A percentile compares a stretch with the other conserved stretches of the same genome.
Conservation (phyloP, 352 stramenopile species). For the Pythium monospermum region DNA sequence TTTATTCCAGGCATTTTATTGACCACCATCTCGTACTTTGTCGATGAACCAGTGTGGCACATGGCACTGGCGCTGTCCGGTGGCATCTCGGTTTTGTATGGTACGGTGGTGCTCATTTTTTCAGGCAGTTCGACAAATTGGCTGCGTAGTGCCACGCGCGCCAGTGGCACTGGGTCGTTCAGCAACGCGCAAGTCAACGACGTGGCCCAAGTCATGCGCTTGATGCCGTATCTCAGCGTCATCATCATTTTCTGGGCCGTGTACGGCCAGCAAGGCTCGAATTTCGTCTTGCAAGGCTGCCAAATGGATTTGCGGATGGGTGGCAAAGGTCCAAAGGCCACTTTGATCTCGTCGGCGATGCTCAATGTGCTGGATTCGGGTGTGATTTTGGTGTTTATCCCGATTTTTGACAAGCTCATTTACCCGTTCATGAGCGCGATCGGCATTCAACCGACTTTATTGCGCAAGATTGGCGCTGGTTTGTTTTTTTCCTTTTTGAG, state of each 20-base stretch:
- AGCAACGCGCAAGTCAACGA: constrained; percentile 58
- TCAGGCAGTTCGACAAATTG: constrained; percentile 58
- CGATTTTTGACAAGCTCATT: constrained; percentile 82
- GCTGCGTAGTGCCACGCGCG: constrained; percentile 41
- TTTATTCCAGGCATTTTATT: constrained; percentile 72
- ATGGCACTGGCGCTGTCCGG: constrained; percentile 51
- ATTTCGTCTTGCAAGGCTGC: constrained; percentile 78
- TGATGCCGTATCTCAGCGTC: constrained; percentile 73
- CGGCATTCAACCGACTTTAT: constrained; percentile 66
- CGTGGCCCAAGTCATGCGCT: constrained; percentile 68
- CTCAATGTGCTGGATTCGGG: constrained; percentile 85
- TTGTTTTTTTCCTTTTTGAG: constrained; percentile 77
- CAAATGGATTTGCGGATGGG: constrained; percentile 59
- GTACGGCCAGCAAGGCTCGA: constrained; percentile 76
- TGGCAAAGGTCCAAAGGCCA: constrained; percentile 19
- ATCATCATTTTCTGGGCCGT: constrained; percentile 86
- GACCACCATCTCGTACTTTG: constrained; percentile 78
- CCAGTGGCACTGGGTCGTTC: constrained; percentile 52
- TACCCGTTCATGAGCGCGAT: constrained; percentile 68
- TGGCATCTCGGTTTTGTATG: constrained; percentile 49
- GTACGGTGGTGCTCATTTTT: constrained; percentile 53
- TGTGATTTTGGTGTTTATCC: constrained; percentile 90
- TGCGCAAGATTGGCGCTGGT: constrained; percentile 87
- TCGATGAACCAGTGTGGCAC: constrained; percentile 46
- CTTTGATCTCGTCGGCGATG: constrained; percentile 84